phyloP scores from a whole-genome alignment of 1,284 basidiomycete genomes.

The Papiliotrema flavescens region DNA sequence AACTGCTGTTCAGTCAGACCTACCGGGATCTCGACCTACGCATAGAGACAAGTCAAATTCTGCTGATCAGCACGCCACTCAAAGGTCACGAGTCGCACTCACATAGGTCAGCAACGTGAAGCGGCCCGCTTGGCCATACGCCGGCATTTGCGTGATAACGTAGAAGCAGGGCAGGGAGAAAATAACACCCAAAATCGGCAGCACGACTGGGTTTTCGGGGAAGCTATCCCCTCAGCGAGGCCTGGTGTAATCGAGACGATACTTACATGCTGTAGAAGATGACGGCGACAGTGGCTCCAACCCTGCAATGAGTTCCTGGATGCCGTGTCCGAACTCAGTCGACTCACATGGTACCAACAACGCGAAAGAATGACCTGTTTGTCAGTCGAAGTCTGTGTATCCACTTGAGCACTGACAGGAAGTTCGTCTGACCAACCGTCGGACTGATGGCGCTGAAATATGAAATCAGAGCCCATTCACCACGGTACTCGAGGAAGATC shows the following conservation, averaged over 20 bases:
- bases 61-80: constrained; percentile 53
- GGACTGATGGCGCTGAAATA: constrained; percentile 87
- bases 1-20: constrained; percentile 37
- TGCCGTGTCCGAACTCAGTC: constrained; percentile 4
- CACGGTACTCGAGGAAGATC: constrained; percentile 71
- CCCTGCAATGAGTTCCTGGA: constrained; percentile 52
- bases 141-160: constrained; percentile 70
- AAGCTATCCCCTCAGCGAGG: constrained; percentile 50
- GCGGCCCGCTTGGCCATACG: constrained; percentile 72
- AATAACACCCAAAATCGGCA: constrained; percentile 80
- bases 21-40: constrained; percentile 36
- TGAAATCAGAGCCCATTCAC: constrained; percentile 93
- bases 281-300: constrained; percentile 75
- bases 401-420: constrained; percentile 53
- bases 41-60: constrained; percentile 85
- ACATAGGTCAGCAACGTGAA: constrained; percentile 72
- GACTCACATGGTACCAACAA: constrained; percentile 74
- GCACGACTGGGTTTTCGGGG: constrained; percentile 67
- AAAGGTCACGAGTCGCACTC: constrained; percentile 5
- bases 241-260: neutral
- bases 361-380: constrained; percentile 56
- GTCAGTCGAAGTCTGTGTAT: neutral
- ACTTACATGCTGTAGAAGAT: constrained; percentile 58
- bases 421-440: constrained; percentile 77
- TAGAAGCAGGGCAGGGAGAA: constrained; percentile 94